A percentile compares a stretch with the other conserved stretches of the same genome.
Conservation (phyloP, 331 rosid genomes). For the Pyracantha coccinea region DNA sequence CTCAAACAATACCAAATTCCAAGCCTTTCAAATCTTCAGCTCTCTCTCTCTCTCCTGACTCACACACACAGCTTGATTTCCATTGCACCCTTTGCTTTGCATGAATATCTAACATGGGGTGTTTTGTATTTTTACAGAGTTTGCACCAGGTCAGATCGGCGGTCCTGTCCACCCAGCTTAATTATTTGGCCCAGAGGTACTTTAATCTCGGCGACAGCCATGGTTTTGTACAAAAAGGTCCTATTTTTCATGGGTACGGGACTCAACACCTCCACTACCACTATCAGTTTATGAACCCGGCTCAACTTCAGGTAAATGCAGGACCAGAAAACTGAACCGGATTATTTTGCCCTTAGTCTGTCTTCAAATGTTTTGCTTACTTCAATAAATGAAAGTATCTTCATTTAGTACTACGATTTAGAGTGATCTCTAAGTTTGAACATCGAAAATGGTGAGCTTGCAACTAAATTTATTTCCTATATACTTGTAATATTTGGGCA, state of each 20-base stretch:
- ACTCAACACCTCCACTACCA: not conserved
- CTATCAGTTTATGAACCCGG: conserved; percentile 6
- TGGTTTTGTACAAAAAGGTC: not conserved
- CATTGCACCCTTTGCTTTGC: not conserved
- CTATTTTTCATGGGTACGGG: not conserved
- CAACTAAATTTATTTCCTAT: too few species aligned
- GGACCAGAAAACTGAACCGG: not conserved
- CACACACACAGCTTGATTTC: not conserved
- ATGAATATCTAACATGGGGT: not conserved
- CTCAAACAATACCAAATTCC: not conserved
- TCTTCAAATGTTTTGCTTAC: not conserved
- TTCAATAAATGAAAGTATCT: not conserved
- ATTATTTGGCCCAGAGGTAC: not conserved
- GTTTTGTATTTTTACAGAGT: not conserved
- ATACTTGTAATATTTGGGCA: not conserved
- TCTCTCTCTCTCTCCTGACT: not conserved
- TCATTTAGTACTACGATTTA: too few species aligned
- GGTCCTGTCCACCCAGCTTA: not conserved
- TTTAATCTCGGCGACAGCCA: not conserved
- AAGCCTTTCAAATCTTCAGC: conserved; percentile 6
- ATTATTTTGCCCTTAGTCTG: not conserved
- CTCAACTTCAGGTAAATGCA: conserved; percentile 7
- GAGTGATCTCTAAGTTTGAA: too few species aligned
- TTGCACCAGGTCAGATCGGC: conserved; percentile 14
- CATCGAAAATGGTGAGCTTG: too few species aligned